Evolutionary conservation across 306 rosid species (phyloP).

Genomic region (Medicago arabica): DNA sequence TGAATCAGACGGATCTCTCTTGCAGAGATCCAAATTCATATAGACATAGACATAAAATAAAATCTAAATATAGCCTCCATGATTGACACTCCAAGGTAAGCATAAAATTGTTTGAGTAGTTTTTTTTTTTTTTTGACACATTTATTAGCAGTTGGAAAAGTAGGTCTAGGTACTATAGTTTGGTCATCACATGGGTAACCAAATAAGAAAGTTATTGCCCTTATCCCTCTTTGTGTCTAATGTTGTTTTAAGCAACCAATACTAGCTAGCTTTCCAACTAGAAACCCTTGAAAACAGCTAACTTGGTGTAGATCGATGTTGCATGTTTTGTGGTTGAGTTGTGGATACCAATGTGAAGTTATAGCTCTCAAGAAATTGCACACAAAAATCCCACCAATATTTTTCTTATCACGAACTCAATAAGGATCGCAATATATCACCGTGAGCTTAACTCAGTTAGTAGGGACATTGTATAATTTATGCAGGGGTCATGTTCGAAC

Average conservation of each 20-base stretch:
- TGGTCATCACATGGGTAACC: conserved; percentile 46
- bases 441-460: too few species aligned
- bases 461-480: too few species aligned
- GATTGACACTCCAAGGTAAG: neutral
- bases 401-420: too few species aligned
- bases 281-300: conserved; percentile 25
- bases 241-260: conserved; percentile 24
- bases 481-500: too few species aligned
- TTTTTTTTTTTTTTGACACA: neutral
- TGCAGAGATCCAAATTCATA: too few species aligned
- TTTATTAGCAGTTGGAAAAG: conserved; percentile 34
- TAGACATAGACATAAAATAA: too few species aligned
- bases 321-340: conserved; percentile 31
- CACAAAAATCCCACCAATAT: too few species aligned
- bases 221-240: conserved; percentile 28
- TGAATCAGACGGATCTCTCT: too few species aligned
- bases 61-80: too few species aligned
- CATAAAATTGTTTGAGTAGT: neutral
- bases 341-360: conserved; percentile 15
- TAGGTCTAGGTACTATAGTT: conserved; percentile 24
- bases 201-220: conserved; percentile 38
- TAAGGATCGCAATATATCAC: too few species aligned
- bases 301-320: conserved; percentile 25
- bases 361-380: conserved; percentile 6
- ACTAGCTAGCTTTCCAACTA: conserved; percentile 38